Percentiles rank a stretch among this genome's conserved stretches.
These are phyloP conservation scores for Posidonia oceanica DNA, from an alignment of 116 monocot species.

Conservation along the genomic window DNA sequence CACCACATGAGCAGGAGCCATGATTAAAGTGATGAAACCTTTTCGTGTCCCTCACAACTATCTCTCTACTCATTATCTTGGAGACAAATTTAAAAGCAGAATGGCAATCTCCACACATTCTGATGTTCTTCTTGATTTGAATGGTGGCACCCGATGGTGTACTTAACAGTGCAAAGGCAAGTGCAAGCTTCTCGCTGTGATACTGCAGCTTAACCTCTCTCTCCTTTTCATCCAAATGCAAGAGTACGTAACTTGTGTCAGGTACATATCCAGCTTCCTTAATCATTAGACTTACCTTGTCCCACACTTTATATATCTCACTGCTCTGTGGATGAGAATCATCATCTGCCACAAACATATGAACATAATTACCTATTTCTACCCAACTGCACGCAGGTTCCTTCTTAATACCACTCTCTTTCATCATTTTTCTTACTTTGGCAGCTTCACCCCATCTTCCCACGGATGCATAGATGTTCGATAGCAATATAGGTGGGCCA, in stretches of 20 bases:
- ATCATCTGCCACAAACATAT: constrained; percentile 29
- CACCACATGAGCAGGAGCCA: constrained; percentile 25
- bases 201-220: constrained; percentile 24
- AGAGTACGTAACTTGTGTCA: constrained; percentile 17
- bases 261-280: constrained; percentile 24
- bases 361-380: constrained; percentile 23
- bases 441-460: constrained; percentile 54
- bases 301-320: constrained; percentile 19
- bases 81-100: constrained; percentile 27
- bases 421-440: constrained; percentile 33
- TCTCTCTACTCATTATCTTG: constrained; percentile 10
- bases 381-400: constrained; percentile 41
- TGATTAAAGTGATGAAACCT: constrained; percentile 28
- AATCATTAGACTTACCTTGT: constrained; percentile 11
- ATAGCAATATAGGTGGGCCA: constrained; percentile 50
- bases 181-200: constrained; percentile 37
- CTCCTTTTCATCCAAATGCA: constrained; percentile 24
- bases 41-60: constrained; percentile 32
- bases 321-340: constrained; percentile 22
- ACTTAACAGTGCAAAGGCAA: constrained; percentile 22
- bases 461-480: constrained; percentile 46
- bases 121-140: constrained; percentile 33
- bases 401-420: constrained; percentile 24
- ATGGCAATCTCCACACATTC: constrained; percentile 36
- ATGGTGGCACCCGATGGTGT: constrained; percentile 15